These are phyloP conservation scores for Lunasporangiospora selenospora DNA, from an alignment of 192 early-diverging fungal genomes.

Conservation along the genomic window DNA sequence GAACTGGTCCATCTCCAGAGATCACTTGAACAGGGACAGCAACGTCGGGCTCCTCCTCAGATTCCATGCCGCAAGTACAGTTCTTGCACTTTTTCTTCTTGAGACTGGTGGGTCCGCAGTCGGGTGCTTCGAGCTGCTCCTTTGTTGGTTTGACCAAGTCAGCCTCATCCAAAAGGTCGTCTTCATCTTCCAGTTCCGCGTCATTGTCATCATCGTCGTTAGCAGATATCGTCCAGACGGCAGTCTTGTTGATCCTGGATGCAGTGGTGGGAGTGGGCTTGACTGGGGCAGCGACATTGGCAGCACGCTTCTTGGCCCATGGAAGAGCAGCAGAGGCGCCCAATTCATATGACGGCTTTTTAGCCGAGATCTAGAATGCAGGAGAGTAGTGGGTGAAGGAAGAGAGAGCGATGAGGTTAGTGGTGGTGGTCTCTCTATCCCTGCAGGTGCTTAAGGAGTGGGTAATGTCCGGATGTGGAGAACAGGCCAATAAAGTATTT, in stretches of 20 bases:
- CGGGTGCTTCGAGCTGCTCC: conserved; percentile 56
- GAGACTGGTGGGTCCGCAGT: conserved; percentile 69
- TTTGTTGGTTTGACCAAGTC: conserved; percentile 79
- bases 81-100: conserved; percentile 97
- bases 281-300: conserved; percentile 31
- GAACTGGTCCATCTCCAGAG: conserved; percentile 52
- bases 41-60: conserved; percentile 65
- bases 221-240: conserved; percentile 78
- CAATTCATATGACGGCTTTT: conserved; percentile 87
- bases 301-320: conserved; percentile 74
- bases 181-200: conserved; percentile 86
- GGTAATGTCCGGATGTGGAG: no score
- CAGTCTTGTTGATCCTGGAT: conserved; percentile 38
- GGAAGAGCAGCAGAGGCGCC: conserved; percentile 83
- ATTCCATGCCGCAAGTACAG: conserved; percentile 89
- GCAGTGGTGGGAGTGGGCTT: conserved; percentile 30
- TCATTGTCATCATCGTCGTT: conserved; percentile 78
- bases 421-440: no score
- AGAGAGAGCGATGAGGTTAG: no score
- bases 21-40: conserved; percentile 43
- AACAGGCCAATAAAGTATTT: no score
- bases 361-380: conserved; percentile 59
- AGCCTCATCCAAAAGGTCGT: conserved; percentile 82
- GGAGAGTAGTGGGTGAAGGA: no score
- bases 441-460: no score